These are phyloP conservation scores for Hysterangium stoloniferum DNA, from an alignment of 768 basidiomycete genomes.

Conservation along the genomic window DNA sequence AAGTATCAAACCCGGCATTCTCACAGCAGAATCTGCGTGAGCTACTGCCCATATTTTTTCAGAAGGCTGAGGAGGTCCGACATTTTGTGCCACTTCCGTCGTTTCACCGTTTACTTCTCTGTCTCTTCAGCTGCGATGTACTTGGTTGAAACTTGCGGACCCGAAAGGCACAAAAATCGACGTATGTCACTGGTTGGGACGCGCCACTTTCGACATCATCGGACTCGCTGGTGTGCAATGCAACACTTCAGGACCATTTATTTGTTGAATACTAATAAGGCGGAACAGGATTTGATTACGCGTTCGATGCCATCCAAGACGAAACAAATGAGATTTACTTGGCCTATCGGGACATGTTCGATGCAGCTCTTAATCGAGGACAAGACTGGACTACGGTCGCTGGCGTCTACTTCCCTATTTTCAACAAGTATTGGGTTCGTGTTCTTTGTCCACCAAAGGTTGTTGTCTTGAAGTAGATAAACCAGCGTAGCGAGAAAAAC, in stretches of 20 bases:
- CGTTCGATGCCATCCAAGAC: conserved; percentile 76
- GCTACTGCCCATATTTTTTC: conserved; percentile 64
- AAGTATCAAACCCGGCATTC: conserved; percentile 72
- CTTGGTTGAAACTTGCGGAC: conserved; percentile 13
- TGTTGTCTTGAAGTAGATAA: background rate
- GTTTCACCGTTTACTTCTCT: conserved; percentile 11
- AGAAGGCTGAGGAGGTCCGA: conserved; percentile 54
- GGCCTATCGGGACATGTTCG: conserved; percentile 85
- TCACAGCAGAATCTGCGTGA: conserved; percentile 70
- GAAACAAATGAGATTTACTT: conserved; percentile 70
- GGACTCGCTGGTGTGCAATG: conserved; percentile 66
- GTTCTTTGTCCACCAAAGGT: background rate
- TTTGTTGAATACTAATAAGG: background rate
- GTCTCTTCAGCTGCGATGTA: conserved; percentile 19
- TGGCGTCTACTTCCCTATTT: conserved; percentile 50
- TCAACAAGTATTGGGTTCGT: conserved; percentile 51
- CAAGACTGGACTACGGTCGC: conserved; percentile 37
- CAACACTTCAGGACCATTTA: background rate
- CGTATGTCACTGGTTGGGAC: conserved; percentile 72
- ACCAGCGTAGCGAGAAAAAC: conserved; percentile 13
- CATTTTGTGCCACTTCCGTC: background rate
- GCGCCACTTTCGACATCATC: conserved; percentile 86
- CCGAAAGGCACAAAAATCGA: conserved; percentile 42
- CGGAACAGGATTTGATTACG: conserved; percentile 68
- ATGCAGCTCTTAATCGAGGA: conserved; percentile 54